Evolutionary conservation across 2,329 filamentous ascomycete species (phyloP), one percentile per base, ranked within the genome.

Genomic region (Pseudogymnoascus sp.): DNA sequence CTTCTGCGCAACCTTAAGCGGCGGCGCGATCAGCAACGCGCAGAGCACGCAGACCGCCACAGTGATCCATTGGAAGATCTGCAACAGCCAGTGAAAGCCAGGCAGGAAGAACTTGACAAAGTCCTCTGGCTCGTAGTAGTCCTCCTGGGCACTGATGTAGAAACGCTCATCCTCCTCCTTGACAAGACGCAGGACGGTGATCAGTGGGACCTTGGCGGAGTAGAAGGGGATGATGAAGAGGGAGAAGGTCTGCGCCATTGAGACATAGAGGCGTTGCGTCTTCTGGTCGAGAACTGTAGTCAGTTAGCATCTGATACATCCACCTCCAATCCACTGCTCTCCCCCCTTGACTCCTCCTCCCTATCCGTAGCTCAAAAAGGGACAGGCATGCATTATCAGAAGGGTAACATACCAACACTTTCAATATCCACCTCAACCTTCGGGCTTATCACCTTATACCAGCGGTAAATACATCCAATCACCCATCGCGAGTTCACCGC

Each of bases 381-480:
- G 8, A 25, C 12, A n/a, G 35, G 30, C 9, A 35, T 1, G 6
- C 32, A n/a, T 41, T 18, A 20, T 11, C 30, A 34, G 37, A 57
- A 28, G 34, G n/a, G 6, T 1, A 18, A 69, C 73, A 41, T 70
- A 82, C 81, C 77, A 43, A 74, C 73, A 3, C 79, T 81, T 64
- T 90, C 81, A 16, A 96, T 78, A 1, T 80, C 75, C 11, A 93
- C 74, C 43, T 86, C 79, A 65, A 94, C 89, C 16, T 78, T 76
- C 0, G 91, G 91, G 64, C 86, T 90, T 70, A 96, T 78, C 65
- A 93, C 88, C 69, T 91, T 90, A 74, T 95, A 93, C 89, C 88
- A 92, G 39, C 85, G 83, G 70, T 90, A 95, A 61, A 96, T 86
- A 66, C 80, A 79, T 57, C 81, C 75, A 16, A 95, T 79, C 5